Conservation (phyloP, 192 early-diverging fungal species). For the Podila verticillata region DNA sequence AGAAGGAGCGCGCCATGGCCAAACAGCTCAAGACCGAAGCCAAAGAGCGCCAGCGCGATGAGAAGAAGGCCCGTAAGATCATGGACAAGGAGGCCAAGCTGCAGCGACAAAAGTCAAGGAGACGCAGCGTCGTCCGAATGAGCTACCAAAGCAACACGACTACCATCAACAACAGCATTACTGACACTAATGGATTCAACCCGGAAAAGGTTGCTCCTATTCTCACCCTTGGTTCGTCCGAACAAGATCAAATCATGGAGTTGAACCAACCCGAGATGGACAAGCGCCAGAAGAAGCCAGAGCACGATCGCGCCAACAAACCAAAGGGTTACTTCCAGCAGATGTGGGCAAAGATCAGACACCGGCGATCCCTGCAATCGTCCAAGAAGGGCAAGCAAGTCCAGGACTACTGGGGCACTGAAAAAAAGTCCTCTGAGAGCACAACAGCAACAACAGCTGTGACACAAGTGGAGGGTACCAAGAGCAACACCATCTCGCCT, state of each 20-base stretch:
- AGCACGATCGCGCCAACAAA: not conserved
- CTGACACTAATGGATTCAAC: too few species aligned
- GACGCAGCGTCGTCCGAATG: not conserved
- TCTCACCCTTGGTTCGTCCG: too few species aligned
- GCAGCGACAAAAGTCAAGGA: not conserved
- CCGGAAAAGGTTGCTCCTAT: too few species aligned
- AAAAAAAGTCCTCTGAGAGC: not conserved
- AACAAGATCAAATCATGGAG: too few species aligned
- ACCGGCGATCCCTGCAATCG: not conserved
- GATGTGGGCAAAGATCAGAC: not conserved
- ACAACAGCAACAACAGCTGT: too few species aligned
- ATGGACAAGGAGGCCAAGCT: not conserved
- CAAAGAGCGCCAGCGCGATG: not conserved
- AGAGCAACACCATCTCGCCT: not conserved
- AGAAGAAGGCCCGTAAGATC: not conserved
- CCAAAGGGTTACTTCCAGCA: not conserved
- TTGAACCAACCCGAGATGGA: not conserved
- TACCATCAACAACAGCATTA: too few species aligned
- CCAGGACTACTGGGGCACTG: not conserved
- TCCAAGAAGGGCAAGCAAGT: constrained; percentile 1
- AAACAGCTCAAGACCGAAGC: constrained; percentile 5
- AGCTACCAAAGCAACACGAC: not conserved
- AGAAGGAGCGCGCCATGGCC: not conserved
- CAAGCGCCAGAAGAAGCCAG: not conserved
- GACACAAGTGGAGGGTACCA: not conserved